Percentiles rank a stretch among this genome's conserved stretches.
phyloP scores from a whole-genome alignment of 345 rosid species.

The Bruguiera parviflora region DNA sequence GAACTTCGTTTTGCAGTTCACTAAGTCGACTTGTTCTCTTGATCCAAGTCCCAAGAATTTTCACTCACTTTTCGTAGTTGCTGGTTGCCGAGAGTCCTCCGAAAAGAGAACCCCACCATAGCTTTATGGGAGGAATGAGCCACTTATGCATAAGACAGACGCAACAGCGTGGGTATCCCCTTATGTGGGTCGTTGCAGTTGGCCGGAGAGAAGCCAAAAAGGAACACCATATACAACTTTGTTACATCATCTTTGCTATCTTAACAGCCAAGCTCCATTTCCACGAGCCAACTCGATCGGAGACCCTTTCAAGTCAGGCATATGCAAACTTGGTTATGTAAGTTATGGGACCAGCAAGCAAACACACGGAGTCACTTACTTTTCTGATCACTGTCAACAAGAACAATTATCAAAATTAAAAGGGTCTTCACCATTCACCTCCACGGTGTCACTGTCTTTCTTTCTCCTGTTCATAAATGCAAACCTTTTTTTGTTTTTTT shows the following conservation, averaged over 20 bases:
- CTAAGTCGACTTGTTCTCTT: neutral
- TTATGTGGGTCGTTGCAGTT: slow-evolving; percentile 4
- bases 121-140: too few species aligned
- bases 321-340: neutral
- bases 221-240: neutral
- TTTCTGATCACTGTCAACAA: too few species aligned
- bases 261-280: neutral
- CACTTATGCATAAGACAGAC: neutral
- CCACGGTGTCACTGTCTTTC: too few species aligned
- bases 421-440: too few species aligned
- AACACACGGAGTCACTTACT: too few species aligned
- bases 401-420: too few species aligned
- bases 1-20: neutral
- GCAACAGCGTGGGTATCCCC: slow-evolving; percentile 16
- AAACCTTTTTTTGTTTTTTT: too few species aligned
- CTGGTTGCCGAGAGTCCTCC: neutral
- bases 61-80: neutral
- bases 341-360: too few species aligned
- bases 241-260: neutral
- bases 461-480: too few species aligned
- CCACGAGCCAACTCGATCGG: slow-evolving; percentile 7
- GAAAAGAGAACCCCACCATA: slow-evolving; percentile 2
- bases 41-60: neutral
- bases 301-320: neutral
- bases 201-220: neutral